Evolutionary conservation across 2,329 filamentous ascomycete species (phyloP).

Genomic region (Calcarisporium arbuscula): DNA sequence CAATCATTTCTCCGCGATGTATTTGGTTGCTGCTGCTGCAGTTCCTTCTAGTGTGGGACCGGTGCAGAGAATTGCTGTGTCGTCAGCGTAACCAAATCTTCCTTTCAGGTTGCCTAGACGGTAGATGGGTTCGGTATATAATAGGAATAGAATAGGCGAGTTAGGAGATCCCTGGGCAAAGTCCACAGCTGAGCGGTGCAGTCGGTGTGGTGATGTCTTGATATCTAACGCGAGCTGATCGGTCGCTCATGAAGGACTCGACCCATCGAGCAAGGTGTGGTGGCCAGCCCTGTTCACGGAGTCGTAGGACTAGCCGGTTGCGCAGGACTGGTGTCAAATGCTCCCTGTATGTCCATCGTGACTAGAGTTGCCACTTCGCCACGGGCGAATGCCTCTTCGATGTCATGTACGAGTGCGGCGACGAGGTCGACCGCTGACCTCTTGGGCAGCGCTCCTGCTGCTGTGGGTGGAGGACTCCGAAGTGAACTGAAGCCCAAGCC

Average conservation of each 20-base stretch:
- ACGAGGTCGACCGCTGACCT: slow-evolving; percentile 13
- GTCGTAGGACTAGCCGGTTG: slow-evolving; percentile 12
- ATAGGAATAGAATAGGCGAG: slow-evolving; percentile 13
- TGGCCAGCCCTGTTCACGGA: slow-evolving; percentile 12
- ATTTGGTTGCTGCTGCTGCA: slow-evolving; percentile 8
- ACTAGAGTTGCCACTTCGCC: slow-evolving; percentile 10
- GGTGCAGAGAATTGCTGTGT: slow-evolving; percentile 12
- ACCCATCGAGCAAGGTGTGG: slow-evolving; percentile 8
- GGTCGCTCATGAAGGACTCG: slow-evolving; percentile 9
- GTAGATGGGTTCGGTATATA: slow-evolving; percentile 12
- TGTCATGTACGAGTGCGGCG: slow-evolving; percentile 12
- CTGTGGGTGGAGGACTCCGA: slow-evolving; percentile 13
- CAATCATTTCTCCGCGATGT: slow-evolving; percentile 7
- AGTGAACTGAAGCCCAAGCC: no score
- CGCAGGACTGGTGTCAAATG: slow-evolving; percentile 13
- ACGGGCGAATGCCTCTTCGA: slow-evolving; percentile 11
- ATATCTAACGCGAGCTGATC: slow-evolving; percentile 3
- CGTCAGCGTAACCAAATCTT: slow-evolving; percentile 12
- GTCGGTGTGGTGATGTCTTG: slow-evolving; percentile 7
- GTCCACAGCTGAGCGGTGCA: slow-evolving; percentile 5
- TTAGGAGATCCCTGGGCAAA: slow-evolving; percentile 12
- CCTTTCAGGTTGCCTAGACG: slow-evolving; percentile 1
- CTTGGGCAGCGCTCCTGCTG: slow-evolving; percentile 17
- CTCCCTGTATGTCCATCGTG: slow-evolving; percentile 12
- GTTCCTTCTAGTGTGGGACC: no score